phyloP scores from a whole-genome alignment of 345 rosid genomes.

The Durio zibethinus region DNA sequence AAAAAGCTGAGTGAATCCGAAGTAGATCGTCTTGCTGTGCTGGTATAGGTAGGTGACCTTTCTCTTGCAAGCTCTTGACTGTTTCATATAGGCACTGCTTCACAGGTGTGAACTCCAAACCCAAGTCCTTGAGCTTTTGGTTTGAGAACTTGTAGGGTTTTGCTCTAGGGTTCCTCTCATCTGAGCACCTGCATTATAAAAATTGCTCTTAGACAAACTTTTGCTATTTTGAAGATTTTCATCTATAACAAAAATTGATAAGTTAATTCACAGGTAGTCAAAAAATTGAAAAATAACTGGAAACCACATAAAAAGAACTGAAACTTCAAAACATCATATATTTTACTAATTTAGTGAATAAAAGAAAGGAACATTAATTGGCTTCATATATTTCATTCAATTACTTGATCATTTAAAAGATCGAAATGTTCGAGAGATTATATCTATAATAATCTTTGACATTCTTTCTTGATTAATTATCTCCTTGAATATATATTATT shows the following conservation, averaged over 20 bases:
- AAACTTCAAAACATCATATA: too few relatives aligned
- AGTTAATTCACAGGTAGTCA: too few relatives aligned
- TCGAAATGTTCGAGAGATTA: background rate
- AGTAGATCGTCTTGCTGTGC: constrained; percentile 24
- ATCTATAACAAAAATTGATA: too few relatives aligned
- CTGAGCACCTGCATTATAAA: constrained; percentile 58
- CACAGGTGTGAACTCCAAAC: constrained; percentile 74
- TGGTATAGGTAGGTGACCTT: constrained; percentile 73
- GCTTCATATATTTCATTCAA: background rate
- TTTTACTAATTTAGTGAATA: background rate
- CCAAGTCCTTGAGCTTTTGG: constrained; percentile 75
- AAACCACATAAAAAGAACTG: too few relatives aligned
- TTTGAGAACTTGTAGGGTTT: constrained; percentile 75
- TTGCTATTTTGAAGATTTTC: too few relatives aligned
- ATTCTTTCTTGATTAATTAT: background rate
- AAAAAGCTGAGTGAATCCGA: background rate
- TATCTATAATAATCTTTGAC: too few relatives aligned
- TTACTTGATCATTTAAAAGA: background rate
- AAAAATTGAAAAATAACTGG: too few relatives aligned
- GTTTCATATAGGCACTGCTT: constrained; percentile 84
- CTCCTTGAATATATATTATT: background rate
- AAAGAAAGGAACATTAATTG: too few relatives aligned
- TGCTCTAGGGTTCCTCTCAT: constrained; percentile 80
- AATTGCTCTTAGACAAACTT: too few relatives aligned
- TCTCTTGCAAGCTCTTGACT: constrained; percentile 85